Base-by-base conservation (phyloP, 208 protist species). In the Leishmania tarentolae region DNA sequence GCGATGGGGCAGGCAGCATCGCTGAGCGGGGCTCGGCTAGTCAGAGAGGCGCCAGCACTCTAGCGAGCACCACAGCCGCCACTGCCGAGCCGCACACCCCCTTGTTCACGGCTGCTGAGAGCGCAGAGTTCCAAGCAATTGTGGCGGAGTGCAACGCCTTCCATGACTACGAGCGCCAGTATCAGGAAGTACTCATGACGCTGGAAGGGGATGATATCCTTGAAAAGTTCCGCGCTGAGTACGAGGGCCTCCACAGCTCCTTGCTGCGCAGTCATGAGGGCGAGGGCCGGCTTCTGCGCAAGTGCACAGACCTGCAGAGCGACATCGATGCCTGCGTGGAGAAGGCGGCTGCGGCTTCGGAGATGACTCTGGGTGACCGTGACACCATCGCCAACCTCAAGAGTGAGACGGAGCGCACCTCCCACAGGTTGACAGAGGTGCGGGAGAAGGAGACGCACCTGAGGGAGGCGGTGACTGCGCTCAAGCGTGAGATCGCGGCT, bases 211-310 rank as follows among this genome's bases (percentile, higher is more conserved):
- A 99, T 79, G 97, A 99, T 50, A 86, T 96, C 37, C 91, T 99
- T 0, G 97, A 99, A 79, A 82, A 91, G 47, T 99, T 99, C 87
- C 92, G 97, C 40, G 81, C 83, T 13, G 99, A 99, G 86, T 99
- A 99, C 87, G 97, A 98, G 4, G 98, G 99, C 53, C 91, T 99
- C 15, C 98, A 99, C 82, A 86, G 95, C 76, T 98, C 98, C 19
- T 92, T 99, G 35, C 90, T 99, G 53, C 98, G 99, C 87, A 99
- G 97, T 69, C 98, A 99, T 86, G 98, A 99, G 82, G 98, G 93
- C 66, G 99, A 99, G 86, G 98, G 98, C 82, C 90, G 98, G 40
- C 86, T 99, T 53, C 94, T 99, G 57, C 93, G 98, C 69, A 99
- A 99, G 87, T 99, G 98, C 82, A 57, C 90, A 0, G 96, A 99